Evolutionary conservation across 1,139 yeast species (phyloP).

Genomic region (Protomyces pachydermus): DNA sequence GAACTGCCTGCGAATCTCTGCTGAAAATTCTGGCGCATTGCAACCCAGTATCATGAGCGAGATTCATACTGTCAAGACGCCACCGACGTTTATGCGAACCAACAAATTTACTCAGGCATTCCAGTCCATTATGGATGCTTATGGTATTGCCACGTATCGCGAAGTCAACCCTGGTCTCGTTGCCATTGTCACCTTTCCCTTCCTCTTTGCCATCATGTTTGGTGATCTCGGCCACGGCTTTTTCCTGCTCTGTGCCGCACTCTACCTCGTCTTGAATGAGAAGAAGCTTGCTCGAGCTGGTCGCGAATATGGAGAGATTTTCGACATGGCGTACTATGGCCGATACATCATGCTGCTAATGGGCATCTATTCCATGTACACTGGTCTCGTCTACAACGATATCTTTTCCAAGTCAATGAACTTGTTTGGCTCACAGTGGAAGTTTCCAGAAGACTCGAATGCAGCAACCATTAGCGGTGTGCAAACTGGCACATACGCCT

Average conservation of each 20-base stretch:
- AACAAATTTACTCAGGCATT: slow-evolving; percentile 89
- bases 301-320: slow-evolving; percentile 71
- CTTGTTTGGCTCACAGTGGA: slow-evolving; percentile 81
- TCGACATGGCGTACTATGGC: slow-evolving; percentile 93
- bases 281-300: slow-evolving; percentile 54
- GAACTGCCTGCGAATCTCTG: slow-evolving; percentile 50
- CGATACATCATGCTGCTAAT: slow-evolving; percentile 80
- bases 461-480: slow-evolving; percentile 62
- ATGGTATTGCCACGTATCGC: slow-evolving; percentile 88
- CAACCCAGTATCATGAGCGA: slow-evolving; percentile 77
- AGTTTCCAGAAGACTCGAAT: slow-evolving; percentile 70
- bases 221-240: slow-evolving; percentile 98
- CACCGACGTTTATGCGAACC: slow-evolving; percentile 89
- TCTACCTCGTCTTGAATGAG: slow-evolving; percentile 66
- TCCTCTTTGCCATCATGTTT: slow-evolving; percentile 98
- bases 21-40: slow-evolving; percentile 55
- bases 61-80: slow-evolving; percentile 71
- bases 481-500: slow-evolving; percentile 62
- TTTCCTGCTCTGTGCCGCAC: slow-evolving; percentile 67
- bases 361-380: slow-evolving; percentile 91
- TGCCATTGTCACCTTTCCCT: slow-evolving; percentile 91
- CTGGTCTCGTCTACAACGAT: slow-evolving; percentile 91
- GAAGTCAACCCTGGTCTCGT: slow-evolving; percentile 97
- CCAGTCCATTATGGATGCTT: slow-evolving; percentile 90
- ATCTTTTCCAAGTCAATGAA: slow-evolving; percentile 86